These are phyloP conservation scores for Collybiopsis confluens DNA, from an alignment of 768 basidiomycete genomes.

Conservation along the genomic window DNA sequence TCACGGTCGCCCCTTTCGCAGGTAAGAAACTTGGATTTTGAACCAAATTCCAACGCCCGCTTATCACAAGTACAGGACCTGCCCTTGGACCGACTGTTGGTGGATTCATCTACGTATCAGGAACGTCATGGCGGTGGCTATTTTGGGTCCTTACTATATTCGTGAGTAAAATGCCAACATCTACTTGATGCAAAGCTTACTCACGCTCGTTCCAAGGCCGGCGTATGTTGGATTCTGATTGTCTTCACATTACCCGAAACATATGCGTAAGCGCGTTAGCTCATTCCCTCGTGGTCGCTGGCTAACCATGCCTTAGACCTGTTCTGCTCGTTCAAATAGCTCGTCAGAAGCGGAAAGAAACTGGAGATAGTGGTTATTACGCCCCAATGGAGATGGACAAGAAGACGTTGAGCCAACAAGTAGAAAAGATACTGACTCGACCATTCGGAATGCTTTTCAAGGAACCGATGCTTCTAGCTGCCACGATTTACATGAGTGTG, in stretches of 20 bases:
- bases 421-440: slow-evolving; percentile 44
- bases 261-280: slow-evolving; percentile 41
- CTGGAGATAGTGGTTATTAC: slow-evolving; percentile 47
- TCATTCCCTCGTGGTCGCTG: background rate
- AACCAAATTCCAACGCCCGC: background rate
- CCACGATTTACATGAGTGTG: slow-evolving; percentile 62
- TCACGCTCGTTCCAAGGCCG: slow-evolving; percentile 29
- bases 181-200: background rate
- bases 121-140: slow-evolving; percentile 58
- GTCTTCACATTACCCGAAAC: slow-evolving; percentile 65
- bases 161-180: slow-evolving; percentile 26
- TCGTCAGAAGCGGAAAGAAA: slow-evolving; percentile 42
- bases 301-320: slow-evolving; percentile 33
- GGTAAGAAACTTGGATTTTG: too few species aligned
- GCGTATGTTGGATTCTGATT: slow-evolving; percentile 42
- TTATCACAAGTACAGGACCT: slow-evolving; percentile 43
- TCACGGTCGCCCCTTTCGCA: slow-evolving; percentile 56
- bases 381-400: slow-evolving; percentile 45
- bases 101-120: slow-evolving; percentile 33
- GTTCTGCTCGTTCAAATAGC: slow-evolving; percentile 53
- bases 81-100: slow-evolving; percentile 52
- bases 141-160: slow-evolving; percentile 64
- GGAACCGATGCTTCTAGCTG: slow-evolving; percentile 63
- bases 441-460: slow-evolving; percentile 62
- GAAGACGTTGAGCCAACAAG: slow-evolving; percentile 31